Evolutionary conservation across 2,329 filamentous ascomycete species (phyloP), one percentile per base, ranked within the genome.

Genomic region (Cordyceps fumosorosea): DNA sequence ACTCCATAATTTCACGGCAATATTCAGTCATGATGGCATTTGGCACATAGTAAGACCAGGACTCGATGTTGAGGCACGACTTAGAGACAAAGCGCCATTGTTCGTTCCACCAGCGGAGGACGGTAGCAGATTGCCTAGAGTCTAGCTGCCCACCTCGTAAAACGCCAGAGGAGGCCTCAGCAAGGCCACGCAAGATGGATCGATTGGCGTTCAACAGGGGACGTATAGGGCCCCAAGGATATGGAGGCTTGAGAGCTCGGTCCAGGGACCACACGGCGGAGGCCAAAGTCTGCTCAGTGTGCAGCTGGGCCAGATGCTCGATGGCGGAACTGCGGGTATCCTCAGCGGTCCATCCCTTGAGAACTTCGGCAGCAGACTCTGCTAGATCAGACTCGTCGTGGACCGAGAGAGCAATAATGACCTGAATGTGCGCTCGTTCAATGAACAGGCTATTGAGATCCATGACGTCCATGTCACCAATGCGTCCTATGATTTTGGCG

Each of bases 1-100:
- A 90, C 69, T 98, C 91, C 85, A 99, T 99, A 16, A 90, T 90
- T 71, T 96, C 91, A 66, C 95, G 88, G 71, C 93, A 97, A 69
- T 98, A 97, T 62, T 96, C 88, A 69, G 92, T 88, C 90, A 99
- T 93, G 60, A 85, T 80, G 22, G 80, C 76, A 71, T 91, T 95
- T 56, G 93, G 88, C 63, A 90, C 85, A 4, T 83, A 83, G 16
- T 84, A 78, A 66, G 91, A 91, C 95, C 95, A 99, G 12, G 79
- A 78, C 71, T 96, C 92, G 3, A 93, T 96, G 64, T 88, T 86
- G 48, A 86, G 81, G 69, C 97, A 97, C 18, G 93, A 90, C 62
- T 89, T 87, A 48, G 88, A 88, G 50, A 98, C 81, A 52, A 87
- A 87, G 62, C 84, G 82, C 96, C 96, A 99, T 67, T 93, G 84